Conservation (phyloP, 192 early-diverging fungal species). For the Gamsiella multidivaricata region DNA sequence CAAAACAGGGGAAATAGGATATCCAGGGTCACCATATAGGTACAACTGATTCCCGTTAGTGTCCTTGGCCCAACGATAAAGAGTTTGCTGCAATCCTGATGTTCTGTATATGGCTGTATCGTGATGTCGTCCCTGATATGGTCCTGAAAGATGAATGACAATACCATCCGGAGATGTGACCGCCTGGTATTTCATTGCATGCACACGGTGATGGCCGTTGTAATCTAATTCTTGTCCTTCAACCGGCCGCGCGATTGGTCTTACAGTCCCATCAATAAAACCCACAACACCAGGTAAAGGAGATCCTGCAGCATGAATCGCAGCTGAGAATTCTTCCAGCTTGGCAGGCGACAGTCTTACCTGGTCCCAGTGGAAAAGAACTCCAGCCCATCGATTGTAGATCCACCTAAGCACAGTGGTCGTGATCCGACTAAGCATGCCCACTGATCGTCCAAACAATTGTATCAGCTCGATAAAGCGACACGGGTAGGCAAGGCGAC, state of each 20-base stretch:
- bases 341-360: constrained; percentile 4
- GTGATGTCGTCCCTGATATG: constrained; percentile 6
- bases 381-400: neutral
- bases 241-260: constrained; percentile 1
- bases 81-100: no score
- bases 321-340: constrained; percentile 2
- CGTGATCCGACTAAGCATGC: constrained; percentile 12
- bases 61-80: no score
- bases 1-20: no score
- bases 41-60: no score
- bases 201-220: constrained; percentile 9
- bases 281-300: neutral
- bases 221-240: neutral
- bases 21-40: no score
- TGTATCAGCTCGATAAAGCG: constrained; percentile 2
- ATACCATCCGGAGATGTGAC: constrained; percentile 9
- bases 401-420: constrained; percentile 3
- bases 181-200: constrained; percentile 9
- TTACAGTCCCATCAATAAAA: constrained; percentile 3
- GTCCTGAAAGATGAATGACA: constrained; percentile 5
- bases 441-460: constrained; percentile 15
- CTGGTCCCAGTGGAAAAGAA: constrained; percentile 4
- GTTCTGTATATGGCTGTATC: neutral
- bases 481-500: constrained; percentile 6
- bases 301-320: neutral